These are phyloP conservation scores for Globisporangium cylindrosporum DNA, from an alignment of 352 stramenopile genomes.

Conservation along the genomic window DNA sequence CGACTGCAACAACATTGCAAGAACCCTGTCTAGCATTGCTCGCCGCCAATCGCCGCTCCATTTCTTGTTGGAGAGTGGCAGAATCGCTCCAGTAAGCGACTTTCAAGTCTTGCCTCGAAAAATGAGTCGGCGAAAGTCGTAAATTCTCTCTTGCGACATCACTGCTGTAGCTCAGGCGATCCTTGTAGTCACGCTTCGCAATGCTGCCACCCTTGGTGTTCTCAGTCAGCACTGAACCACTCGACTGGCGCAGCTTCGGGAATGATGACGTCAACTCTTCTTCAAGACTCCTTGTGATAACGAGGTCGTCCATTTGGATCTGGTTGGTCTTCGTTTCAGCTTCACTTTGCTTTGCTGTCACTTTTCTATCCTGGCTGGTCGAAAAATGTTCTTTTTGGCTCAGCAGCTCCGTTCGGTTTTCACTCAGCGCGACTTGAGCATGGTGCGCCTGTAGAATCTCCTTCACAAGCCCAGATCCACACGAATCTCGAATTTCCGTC, in stretches of 20 bases:
- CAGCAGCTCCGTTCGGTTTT: background rate
- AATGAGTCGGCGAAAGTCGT: background rate
- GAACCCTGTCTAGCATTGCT: background rate
- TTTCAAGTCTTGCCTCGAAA: background rate
- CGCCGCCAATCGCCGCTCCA: constrained; percentile 10
- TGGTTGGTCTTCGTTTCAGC: background rate
- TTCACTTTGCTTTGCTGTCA: background rate
- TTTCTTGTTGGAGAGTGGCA: constrained; percentile 12
- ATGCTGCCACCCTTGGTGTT: background rate
- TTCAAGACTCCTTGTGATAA: background rate
- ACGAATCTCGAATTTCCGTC: constrained; percentile 32
- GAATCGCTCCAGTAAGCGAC: constrained; percentile 10
- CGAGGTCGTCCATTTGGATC: background rate
- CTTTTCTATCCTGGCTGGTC: background rate
- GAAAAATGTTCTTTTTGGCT: background rate
- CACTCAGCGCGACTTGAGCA: background rate
- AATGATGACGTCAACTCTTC: background rate
- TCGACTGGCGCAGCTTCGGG: background rate
- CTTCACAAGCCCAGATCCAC: constrained; percentile 10
- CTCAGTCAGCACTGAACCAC: background rate
- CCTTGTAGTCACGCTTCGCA: background rate
- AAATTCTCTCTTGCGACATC: background rate
- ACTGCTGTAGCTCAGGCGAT: background rate
- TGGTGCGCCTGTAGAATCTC: constrained; percentile 12
- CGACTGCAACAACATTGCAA: too few species aligned